Conservation (phyloP, 2,329 filamentous ascomycete species). For the Lasiodiplodia sp. region DNA sequence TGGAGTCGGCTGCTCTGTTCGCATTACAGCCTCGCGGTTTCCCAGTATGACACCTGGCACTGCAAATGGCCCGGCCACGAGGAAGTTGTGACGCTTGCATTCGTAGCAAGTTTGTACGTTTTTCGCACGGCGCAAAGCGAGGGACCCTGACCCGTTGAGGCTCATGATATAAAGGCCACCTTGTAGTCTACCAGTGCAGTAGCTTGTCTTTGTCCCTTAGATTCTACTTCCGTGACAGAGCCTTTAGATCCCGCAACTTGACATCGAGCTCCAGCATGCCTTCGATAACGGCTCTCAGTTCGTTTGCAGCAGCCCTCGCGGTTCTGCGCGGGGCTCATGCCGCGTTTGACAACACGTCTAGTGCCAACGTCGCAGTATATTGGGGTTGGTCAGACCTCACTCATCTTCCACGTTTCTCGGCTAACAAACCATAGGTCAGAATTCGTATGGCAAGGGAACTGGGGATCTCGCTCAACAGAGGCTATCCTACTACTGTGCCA, state of each 20-base stretch:
- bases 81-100: neutral
- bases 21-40: neutral
- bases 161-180: constrained; percentile 8
- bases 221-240: neutral
- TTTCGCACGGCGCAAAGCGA: neutral
- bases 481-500: constrained; percentile 65
- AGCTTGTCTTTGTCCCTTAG: neutral
- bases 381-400: constrained; percentile 60
- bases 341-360: constrained; percentile 35
- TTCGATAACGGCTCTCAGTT: neutral
- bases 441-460: constrained; percentile 61
- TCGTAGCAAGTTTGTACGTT: neutral
- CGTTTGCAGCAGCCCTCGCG: neutral
- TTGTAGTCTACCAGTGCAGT: neutral
- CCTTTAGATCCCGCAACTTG: neutral
- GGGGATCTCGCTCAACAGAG: constrained; percentile 60
- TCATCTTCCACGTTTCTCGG: neutral
- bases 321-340: neutral
- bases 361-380: constrained; percentile 68
- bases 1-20: neutral
- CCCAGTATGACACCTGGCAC: constrained; percentile 4
- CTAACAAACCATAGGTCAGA: constrained; percentile 57
- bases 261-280: neutral
- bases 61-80: constrained; percentile 16
- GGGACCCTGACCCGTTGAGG: neutral